phyloP scores from a whole-genome alignment of 345 rosid species.

The Citrus sp. region DNA sequence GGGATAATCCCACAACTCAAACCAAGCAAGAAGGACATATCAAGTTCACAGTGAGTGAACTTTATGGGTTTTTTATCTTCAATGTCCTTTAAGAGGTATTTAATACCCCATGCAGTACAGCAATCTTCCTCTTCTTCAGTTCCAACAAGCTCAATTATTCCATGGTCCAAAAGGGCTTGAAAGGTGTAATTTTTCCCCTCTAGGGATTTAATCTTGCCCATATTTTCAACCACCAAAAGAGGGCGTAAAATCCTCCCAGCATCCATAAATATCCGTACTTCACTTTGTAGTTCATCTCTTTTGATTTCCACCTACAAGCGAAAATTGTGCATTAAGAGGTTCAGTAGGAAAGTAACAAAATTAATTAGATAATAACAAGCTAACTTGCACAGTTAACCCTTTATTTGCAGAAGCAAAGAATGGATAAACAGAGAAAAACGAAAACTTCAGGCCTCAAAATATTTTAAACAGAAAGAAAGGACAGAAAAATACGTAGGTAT shows the following conservation, averaged over 20 bases:
- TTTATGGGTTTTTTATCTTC: conserved; percentile 30
- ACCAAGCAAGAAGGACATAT: conserved; percentile 79
- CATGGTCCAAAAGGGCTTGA: conserved; percentile 58
- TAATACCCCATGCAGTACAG: conserved; percentile 63
- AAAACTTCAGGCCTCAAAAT: background rate
- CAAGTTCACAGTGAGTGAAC: conserved; percentile 84
- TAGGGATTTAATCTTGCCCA: conserved; percentile 40
- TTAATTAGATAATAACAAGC: background rate
- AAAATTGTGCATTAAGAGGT: conserved; percentile 3
- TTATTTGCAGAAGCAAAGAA: background rate
- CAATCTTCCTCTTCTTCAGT: conserved; percentile 96
- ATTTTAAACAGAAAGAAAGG: background rate
- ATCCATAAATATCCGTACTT: conserved; percentile 77
- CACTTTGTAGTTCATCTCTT: conserved; percentile 58
- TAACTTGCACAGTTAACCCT: background rate
- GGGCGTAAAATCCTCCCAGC: conserved; percentile 93
- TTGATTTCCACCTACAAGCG: conserved; percentile 74
- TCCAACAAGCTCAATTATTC: conserved; percentile 75
- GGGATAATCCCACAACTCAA: conserved; percentile 87
- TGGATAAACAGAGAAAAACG: background rate
- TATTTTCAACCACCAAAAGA: conserved; percentile 72
- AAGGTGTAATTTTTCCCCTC: conserved; percentile 53
- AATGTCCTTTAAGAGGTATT: conserved; percentile 42
- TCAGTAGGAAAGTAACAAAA: background rate
- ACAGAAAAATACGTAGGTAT: background rate